Evolutionary conservation across 2,329 filamentous ascomycete genomes (phyloP).

Genomic region (Cladosporium sp.): DNA sequence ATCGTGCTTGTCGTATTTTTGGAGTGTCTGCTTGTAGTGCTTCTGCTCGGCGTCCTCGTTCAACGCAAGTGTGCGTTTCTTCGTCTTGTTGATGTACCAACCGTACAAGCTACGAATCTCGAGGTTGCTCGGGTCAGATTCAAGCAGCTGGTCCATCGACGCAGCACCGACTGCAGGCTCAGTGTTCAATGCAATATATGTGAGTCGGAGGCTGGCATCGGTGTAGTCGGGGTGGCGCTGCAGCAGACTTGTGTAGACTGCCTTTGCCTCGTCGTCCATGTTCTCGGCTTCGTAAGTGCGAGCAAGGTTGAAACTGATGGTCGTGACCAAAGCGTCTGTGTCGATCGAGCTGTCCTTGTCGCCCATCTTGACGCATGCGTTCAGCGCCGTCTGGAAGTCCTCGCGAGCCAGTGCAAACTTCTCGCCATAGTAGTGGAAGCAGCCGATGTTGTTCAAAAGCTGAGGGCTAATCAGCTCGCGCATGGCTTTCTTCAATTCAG

Average conservation of each 20-base stretch:
- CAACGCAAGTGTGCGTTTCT: constrained; percentile 78
- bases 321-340: constrained; percentile 88
- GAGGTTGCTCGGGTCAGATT: constrained; percentile 79
- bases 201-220: constrained; percentile 83
- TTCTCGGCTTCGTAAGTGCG: constrained; percentile 88
- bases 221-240: constrained; percentile 85
- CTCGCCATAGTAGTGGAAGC: constrained; percentile 88
- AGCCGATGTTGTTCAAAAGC: constrained; percentile 94
- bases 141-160: constrained; percentile 80
- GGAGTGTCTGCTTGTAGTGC: constrained; percentile 94
- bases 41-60: constrained; percentile 88
- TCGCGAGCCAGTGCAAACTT: constrained; percentile 78
- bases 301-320: constrained; percentile 94
- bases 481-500: constrained; percentile 52
- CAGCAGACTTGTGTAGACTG: constrained; percentile 84
- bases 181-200: constrained; percentile 83
- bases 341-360: constrained; percentile 72
- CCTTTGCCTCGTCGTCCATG: constrained; percentile 77
- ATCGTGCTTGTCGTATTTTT: constrained; percentile 95
- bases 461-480: constrained; percentile 84
- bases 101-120: constrained; percentile 92
- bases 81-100: constrained; percentile 90
- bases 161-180: constrained; percentile 83
- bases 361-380: constrained; percentile 79
- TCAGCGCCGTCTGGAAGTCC: constrained; percentile 88